A percentile compares a stretch with the other conserved stretches of the same genome.
Evolutionary conservation across 2,329 filamentous ascomycete genomes (phyloP).

Genomic region (Emergomyces orientalis): DNA sequence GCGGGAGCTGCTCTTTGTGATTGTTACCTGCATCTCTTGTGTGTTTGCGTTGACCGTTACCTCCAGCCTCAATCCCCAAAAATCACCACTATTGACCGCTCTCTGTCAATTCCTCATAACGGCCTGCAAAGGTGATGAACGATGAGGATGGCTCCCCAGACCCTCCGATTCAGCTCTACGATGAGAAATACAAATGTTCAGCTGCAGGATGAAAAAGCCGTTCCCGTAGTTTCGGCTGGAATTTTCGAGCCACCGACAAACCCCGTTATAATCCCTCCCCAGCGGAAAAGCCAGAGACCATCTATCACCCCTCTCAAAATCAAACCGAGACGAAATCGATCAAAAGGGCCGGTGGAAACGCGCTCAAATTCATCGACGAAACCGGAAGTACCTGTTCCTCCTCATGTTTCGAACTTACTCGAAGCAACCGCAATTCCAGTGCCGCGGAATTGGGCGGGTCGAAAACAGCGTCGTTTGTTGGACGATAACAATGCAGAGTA

Average conservation of each 20-base stretch:
- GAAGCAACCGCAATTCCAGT: slow-evolving; percentile 52
- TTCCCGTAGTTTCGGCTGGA: slow-evolving; percentile 6
- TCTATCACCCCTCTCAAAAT: slow-evolving; percentile 19
- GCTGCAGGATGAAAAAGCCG: slow-evolving; percentile 15
- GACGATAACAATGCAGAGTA: slow-evolving; percentile 36
- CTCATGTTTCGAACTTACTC: slow-evolving; percentile 49
- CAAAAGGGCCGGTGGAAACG: slow-evolving; percentile 19
- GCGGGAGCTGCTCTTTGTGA: not conserved
- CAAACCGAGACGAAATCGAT: slow-evolving; percentile 29
- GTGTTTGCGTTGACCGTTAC: not conserved
- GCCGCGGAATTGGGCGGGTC: slow-evolving; percentile 34
- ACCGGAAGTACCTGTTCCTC: slow-evolving; percentile 39
- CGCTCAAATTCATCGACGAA: slow-evolving; percentile 22
- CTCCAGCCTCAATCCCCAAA: not conserved
- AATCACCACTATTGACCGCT: not conserved
- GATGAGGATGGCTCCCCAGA: slow-evolving; percentile 35
- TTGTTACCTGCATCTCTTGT: not conserved
- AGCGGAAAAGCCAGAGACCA: slow-evolving; percentile 9
- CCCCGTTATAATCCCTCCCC: slow-evolving; percentile 13
- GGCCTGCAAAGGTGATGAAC: not conserved
- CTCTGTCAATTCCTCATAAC: not conserved
- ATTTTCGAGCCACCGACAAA: slow-evolving; percentile 7
- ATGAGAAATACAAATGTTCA: slow-evolving; percentile 16
- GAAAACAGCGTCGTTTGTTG: slow-evolving; percentile 31
- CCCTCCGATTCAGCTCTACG: slow-evolving; percentile 31